A percentile compares a stretch with the other conserved stretches of the same genome.
These are phyloP conservation scores for Hanseniaspora hatyaiensis DNA, from an alignment of 805 yeast species.

Conservation along the genomic window DNA sequence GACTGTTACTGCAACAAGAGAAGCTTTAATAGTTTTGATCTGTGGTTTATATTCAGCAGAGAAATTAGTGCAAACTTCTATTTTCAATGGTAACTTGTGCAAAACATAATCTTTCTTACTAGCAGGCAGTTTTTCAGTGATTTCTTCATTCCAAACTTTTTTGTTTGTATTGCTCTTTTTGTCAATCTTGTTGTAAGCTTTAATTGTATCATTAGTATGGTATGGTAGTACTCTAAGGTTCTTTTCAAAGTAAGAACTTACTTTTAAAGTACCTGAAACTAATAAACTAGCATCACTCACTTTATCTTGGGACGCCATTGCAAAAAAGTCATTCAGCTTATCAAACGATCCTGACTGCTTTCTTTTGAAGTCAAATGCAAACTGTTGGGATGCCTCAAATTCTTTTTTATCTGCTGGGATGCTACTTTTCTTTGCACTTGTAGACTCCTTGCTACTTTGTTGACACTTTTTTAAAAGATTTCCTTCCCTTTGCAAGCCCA, in stretches of 20 bases:
- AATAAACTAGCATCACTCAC: no score
- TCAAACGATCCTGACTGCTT: slow-evolving; percentile 6
- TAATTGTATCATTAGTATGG: background rate
- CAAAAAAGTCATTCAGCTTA: background rate
- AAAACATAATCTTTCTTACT: background rate
- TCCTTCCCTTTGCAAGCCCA: slow-evolving; percentile 3
- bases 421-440: no score
- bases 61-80: background rate
- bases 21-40: background rate
- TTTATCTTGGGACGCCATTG: background rate
- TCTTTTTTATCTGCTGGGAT: background rate
- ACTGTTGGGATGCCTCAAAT: background rate
- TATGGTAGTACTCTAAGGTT: slow-evolving; percentile 6
- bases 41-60: background rate
- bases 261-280: background rate
- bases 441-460: background rate
- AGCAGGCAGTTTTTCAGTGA: background rate
- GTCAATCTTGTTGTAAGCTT: background rate
- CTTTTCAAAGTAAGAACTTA: background rate
- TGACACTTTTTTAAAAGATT: background rate
- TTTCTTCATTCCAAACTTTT: slow-evolving; percentile 4
- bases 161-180: background rate
- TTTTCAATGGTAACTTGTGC: background rate
- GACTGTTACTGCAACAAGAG: background rate
- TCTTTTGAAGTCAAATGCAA: background rate